Percentiles rank a stretch among this genome's conserved stretches.
Evolutionary conservation across 495 filamentous ascomycete genomes (phyloP).

Genomic region (Trichoderma erinaceum): DNA sequence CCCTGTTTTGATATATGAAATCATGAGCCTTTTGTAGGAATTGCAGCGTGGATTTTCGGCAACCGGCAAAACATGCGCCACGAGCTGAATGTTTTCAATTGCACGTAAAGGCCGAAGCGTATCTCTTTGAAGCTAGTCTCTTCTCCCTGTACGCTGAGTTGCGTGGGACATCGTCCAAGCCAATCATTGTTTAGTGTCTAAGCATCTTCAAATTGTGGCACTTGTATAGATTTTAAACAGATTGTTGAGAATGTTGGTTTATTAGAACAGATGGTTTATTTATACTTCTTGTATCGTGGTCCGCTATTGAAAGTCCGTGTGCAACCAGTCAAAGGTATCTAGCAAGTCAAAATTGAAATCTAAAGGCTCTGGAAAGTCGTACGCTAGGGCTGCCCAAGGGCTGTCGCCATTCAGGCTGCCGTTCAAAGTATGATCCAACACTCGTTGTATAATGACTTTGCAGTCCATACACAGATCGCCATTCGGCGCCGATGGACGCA

Average conservation of each 20-base stretch:
- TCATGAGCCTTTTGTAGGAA: background rate
- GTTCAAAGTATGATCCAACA: slow-evolving; percentile 43
- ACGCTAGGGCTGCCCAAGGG: slow-evolving; percentile 21
- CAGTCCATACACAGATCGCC: slow-evolving; percentile 45
- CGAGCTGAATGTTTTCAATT: background rate
- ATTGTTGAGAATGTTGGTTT: background rate
- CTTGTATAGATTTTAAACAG: background rate
- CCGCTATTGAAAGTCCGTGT: slow-evolving; percentile 19
- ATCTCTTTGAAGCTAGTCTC: no score
- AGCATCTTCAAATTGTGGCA: no score
- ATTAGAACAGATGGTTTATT: no score
- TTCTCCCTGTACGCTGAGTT: no score
- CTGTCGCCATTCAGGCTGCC: slow-evolving; percentile 16
- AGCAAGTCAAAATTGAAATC: slow-evolving; percentile 29
- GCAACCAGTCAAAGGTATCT: slow-evolving; percentile 30
- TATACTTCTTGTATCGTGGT: no score
- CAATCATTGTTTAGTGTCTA: background rate
- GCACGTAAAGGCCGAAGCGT: no score
- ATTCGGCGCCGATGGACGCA: slow-evolving; percentile 49
- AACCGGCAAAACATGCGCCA: background rate
- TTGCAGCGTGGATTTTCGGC: background rate
- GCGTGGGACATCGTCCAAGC: background rate
- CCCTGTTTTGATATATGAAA: background rate
- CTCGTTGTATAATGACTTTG: slow-evolving; percentile 36
- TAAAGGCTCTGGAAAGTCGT: slow-evolving; percentile 18